Percentiles rank a stretch among this genome's conserved stretches.
Evolutionary conservation across 768 basidiomycete genomes (phyloP).

Genomic region (Infundibulicybe gibba): DNA sequence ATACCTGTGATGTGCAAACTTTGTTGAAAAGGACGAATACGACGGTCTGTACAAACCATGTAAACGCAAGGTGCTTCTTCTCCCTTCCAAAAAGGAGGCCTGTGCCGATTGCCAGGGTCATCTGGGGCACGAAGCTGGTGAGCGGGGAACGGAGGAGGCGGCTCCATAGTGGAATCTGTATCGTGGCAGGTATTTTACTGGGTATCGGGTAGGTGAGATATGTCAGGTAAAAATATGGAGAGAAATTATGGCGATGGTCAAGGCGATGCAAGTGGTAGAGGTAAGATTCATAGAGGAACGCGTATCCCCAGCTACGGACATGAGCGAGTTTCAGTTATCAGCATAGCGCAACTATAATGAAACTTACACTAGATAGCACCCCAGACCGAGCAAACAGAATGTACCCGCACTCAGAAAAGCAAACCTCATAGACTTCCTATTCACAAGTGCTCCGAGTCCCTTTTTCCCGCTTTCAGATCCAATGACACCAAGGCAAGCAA

Average conservation of each 20-base stretch:
- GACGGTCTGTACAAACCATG: conserved; percentile 91
- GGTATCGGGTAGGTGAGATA: conserved; percentile 76
- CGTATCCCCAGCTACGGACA: conserved; percentile 80
- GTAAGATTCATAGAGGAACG: conserved; percentile 90
- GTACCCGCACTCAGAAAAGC: conserved; percentile 63
- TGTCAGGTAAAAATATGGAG: conserved; percentile 93
- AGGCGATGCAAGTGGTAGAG: conserved; percentile 88
- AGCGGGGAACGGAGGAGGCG: conserved; percentile 65
- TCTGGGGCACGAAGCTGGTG: conserved; percentile 82
- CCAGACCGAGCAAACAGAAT: conserved; percentile 56
- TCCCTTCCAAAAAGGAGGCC: conserved; percentile 70
- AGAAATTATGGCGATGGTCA: conserved; percentile 98
- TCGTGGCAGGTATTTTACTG: conserved; percentile 11
- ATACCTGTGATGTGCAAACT: conserved; percentile 95
- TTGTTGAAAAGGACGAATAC: conserved; percentile 96
- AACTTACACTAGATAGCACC: conserved; percentile 59
- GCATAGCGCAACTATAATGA: background rate
- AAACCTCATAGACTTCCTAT: conserved; percentile 58
- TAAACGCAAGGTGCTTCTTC: conserved; percentile 62
- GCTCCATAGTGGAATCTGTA: conserved; percentile 28
- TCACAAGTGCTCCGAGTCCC: conserved; percentile 42
- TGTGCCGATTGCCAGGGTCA: conserved; percentile 62
- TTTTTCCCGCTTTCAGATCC: conserved; percentile 18
- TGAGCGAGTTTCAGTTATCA: background rate
- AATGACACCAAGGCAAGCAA: conserved; percentile 65